Evolutionary conservation across 345 rosid species (phyloP), one percentile per base, ranked within the genome.

Genomic region (Rhodomyrtus tomentosa): DNA sequence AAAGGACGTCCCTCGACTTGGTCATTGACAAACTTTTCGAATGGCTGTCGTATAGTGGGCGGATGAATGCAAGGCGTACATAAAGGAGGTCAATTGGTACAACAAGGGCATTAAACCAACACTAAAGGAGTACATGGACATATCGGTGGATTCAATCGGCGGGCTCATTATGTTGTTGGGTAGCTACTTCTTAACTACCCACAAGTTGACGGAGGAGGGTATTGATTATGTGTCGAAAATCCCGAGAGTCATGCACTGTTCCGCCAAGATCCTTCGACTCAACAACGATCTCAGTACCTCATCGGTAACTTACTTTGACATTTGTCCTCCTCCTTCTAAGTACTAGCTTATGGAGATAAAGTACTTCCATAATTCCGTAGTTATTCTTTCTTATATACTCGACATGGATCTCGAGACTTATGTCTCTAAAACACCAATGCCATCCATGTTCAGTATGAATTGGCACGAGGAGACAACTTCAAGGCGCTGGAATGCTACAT

Each of bases 251-350:
- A 55, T 81, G 82, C 76, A 42, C 21, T 54, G 22, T 49, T 53
- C 82, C 25, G 22, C 84, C 16, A 11, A 68, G 52, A 53, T 84
- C 58, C 18, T 82, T 49, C 83, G 88, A 56, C 84, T 87, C 45
- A 36, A 54, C 22, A 82, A 84, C 42, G 88, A 87, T 76, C 38
- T 87, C 6, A 62, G 53, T 20, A 87, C 88, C 25, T 87, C 88
- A 55, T 54, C 82, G 83, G 88, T 84, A 84, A 62, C 36, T 32
- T 62, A 29, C 74, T 16, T 62, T 16, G 12, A 8, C 1, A 0
- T 18, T 68, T 36, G 4, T 0, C 76, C 40, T 32, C 2, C 40
- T 59, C 40, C 45, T 68, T 68, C 22, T 36, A 21, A 32, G 8
- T 68, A 68, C 1, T 68, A 11, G 0, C 12, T 68, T 68, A 32